Conservation (phyloP, 768 basidiomycete genomes). For the Lentinula aciculospora region DNA sequence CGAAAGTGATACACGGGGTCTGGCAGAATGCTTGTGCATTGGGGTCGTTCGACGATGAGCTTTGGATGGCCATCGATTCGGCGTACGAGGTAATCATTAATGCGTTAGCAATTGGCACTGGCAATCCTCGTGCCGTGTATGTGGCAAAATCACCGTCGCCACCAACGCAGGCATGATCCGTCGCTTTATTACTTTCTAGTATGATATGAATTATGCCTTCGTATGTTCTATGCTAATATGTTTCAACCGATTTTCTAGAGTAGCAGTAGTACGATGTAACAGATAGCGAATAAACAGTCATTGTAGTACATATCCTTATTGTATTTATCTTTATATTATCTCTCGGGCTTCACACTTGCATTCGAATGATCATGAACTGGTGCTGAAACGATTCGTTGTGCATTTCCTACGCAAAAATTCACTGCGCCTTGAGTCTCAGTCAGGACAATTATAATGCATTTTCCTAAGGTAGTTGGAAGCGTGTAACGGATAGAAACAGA, state of each 20-base stretch:
- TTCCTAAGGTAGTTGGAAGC: too few relatives aligned
- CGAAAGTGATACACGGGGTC: conserved; percentile 51
- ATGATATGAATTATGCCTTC: neutral
- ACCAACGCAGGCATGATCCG: neutral
- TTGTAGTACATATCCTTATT: neutral
- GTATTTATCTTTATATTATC: neutral
- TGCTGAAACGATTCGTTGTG: neutral
- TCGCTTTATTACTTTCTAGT: neutral
- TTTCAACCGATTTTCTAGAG: neutral
- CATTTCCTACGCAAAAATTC: too few relatives aligned
- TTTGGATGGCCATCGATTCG: conserved; percentile 65
- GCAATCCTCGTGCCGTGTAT: conserved; percentile 19
- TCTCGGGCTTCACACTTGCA: neutral
- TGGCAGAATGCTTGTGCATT: conserved; percentile 71
- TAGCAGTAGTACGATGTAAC: too few relatives aligned
- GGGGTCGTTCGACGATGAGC: conserved; percentile 57
- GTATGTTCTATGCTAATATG: neutral
- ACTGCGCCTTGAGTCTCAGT: too few relatives aligned
- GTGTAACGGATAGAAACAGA: too few relatives aligned
- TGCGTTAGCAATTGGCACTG: conserved; percentile 49
- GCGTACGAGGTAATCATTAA: conserved; percentile 65
- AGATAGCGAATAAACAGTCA: too few relatives aligned
- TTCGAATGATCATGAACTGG: too few relatives aligned
- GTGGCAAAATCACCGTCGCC: neutral
- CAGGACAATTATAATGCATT: too few relatives aligned